Conservation (phyloP, 2,329 filamentous ascomycete genomes). For the Dactylellina cionopaga region DNA sequence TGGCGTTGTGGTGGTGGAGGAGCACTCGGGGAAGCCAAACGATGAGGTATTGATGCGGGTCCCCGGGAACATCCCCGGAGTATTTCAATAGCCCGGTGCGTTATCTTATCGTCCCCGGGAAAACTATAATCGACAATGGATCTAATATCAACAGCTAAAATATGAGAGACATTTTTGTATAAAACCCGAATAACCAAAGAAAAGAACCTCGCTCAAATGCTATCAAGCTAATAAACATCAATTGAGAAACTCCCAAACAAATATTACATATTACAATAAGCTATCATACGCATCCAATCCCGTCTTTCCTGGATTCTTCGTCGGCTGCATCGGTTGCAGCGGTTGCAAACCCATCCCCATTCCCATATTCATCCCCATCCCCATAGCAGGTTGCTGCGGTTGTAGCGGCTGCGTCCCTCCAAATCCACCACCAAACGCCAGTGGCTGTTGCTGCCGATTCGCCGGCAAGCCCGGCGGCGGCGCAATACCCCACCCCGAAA, state of each 20-base stretch:
- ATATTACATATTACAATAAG: constrained; percentile 62
- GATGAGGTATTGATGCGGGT: not conserved
- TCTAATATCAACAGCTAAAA: not conserved
- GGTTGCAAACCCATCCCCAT: constrained; percentile 65
- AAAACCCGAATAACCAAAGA: not conserved
- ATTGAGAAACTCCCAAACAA: not conserved
- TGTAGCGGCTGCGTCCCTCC: constrained; percentile 59
- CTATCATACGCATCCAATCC: constrained; percentile 69
- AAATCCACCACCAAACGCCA: constrained; percentile 25
- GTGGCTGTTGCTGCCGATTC: constrained; percentile 66
- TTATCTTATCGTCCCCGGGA: constrained; percentile 19
- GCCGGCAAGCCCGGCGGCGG: constrained; percentile 54
- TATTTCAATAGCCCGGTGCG: not conserved
- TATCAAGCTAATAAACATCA: constrained; percentile 5
- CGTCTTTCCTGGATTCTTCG: constrained; percentile 57
- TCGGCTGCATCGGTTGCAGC: constrained; percentile 64
- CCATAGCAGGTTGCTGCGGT: constrained; percentile 35
- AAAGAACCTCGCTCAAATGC: constrained; percentile 36
- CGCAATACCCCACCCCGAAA: constrained; percentile 60
- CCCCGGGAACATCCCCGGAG: not conserved
- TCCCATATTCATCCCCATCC: constrained; percentile 29
- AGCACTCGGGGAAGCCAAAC: constrained; percentile 11
- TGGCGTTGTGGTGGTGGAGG: not conserved
- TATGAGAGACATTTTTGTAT: not conserved
- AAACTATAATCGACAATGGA: not conserved